A percentile compares a stretch with the other conserved stretches of the same genome.
phyloP scores from a whole-genome alignment of 2,329 filamentous ascomycete genomes.

The Lasiodiplodia sp. region DNA sequence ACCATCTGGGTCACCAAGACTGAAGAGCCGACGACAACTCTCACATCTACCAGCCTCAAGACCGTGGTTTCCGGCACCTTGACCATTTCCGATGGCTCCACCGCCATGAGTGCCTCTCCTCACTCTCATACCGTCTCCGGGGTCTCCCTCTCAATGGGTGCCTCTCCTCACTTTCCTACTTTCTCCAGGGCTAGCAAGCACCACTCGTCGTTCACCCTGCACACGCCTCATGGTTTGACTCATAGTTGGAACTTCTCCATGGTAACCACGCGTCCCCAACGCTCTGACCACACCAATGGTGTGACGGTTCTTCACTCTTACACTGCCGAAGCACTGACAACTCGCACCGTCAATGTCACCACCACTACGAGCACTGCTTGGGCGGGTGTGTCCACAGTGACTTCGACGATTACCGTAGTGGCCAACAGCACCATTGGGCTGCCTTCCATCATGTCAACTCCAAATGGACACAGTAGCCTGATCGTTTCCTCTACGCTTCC shows the following conservation, averaged over 20 bases:
- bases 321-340: background rate
- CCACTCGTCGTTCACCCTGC: background rate
- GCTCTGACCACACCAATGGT: background rate
- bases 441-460: too few species aligned
- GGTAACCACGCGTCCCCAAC: background rate
- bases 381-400: background rate
- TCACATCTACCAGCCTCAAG: background rate
- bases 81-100: background rate
- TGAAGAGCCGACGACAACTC: background rate
- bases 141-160: background rate
- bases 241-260: background rate
- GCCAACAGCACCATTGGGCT: background rate
- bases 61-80: background rate
- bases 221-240: background rate
- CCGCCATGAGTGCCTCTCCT: background rate
- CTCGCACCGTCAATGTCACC: background rate
- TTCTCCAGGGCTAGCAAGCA: background rate
- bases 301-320: background rate
- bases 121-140: background rate
- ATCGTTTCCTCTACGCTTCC: background rate
- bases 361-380: background rate
- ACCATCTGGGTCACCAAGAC: background rate
- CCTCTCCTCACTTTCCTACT: background rate
- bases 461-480: background rate
- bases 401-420: background rate